Evolutionary conservation across 805 yeast species (phyloP).

Genomic region (Kodamaea neixiangensis): DNA sequence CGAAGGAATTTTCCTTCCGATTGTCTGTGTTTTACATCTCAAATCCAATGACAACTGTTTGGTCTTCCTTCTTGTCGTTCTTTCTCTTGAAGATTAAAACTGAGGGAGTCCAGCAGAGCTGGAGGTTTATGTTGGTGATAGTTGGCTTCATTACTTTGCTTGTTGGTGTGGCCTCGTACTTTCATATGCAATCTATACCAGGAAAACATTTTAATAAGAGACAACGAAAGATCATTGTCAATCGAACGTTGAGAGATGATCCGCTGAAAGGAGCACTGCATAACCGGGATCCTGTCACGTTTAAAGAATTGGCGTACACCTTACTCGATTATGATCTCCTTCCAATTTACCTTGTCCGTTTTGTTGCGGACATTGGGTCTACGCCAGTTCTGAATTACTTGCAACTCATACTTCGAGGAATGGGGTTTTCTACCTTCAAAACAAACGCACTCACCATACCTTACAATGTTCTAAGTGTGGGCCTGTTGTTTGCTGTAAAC

Average conservation of each 20-base stretch:
- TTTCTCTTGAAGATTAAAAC: slow-evolving; percentile 36
- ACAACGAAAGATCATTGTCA: slow-evolving; percentile 59
- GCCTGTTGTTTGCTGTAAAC: slow-evolving; percentile 19
- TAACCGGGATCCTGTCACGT: slow-evolving; percentile 54
- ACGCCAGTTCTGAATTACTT: slow-evolving; percentile 14
- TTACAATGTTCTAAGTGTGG: slow-evolving; percentile 31
- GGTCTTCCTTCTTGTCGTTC: slow-evolving; percentile 22
- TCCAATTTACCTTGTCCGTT: slow-evolving; percentile 18
- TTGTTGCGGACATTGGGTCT: slow-evolving; percentile 17
- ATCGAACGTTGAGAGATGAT: slow-evolving; percentile 61
- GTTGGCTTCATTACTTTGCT: slow-evolving; percentile 60
- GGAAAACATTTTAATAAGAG: slow-evolving; percentile 34
- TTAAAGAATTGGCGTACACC: slow-evolving; percentile 41
- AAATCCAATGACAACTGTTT: slow-evolving; percentile 21
- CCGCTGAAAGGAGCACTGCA: slow-evolving; percentile 65
- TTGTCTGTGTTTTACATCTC: slow-evolving; percentile 27
- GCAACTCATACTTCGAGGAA: slow-evolving; percentile 13
- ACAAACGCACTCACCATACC: slow-evolving; percentile 58
- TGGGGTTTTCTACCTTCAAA: slow-evolving; percentile 55
- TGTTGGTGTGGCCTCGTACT: slow-evolving; percentile 50
- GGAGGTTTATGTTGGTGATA: slow-evolving; percentile 68
- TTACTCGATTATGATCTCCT: slow-evolving; percentile 35
- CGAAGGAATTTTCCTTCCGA: slow-evolving; percentile 29
- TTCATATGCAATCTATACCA: slow-evolving; percentile 30
- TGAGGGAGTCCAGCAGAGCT: slow-evolving; percentile 46